Evolutionary conservation across 1,284 basidiomycete genomes (phyloP).

Genomic region (Sanguinoderma infundibulare): DNA sequence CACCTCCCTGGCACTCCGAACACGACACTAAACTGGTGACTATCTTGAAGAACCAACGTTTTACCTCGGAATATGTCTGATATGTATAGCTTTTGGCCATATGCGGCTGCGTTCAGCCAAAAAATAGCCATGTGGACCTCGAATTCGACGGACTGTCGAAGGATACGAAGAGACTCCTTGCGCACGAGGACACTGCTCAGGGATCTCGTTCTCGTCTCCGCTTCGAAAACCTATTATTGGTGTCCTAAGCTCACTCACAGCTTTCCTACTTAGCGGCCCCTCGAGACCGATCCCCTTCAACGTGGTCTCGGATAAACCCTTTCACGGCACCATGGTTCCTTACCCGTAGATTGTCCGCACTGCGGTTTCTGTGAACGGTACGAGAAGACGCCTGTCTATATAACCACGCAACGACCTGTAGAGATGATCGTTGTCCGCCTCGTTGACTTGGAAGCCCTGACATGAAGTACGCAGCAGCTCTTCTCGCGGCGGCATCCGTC

Average conservation of each 20-base stretch:
- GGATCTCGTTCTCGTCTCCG: conserved; percentile 6
- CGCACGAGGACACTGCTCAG: conserved; percentile 2
- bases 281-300: conserved; percentile 1
- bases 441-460: not conserved
- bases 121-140: too few species aligned
- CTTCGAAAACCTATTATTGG: not conserved
- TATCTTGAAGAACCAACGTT: too few species aligned
- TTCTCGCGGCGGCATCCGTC: conserved; percentile 30
- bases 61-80: too few species aligned
- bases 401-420: not conserved
- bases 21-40: too few species aligned
- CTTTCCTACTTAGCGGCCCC: conserved; percentile 2
- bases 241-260: conserved; percentile 13
- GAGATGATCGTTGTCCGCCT: not conserved
- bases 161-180: not conserved
- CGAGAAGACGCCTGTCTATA: not conserved
- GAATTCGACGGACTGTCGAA: not conserved
- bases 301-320: conserved; percentile 17
- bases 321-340: conserved; percentile 6
- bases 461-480: conserved; percentile 30
- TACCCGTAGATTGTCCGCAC: conserved; percentile 19
- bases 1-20: too few species aligned
- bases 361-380: conserved; percentile 9
- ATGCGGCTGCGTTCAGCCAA: too few species aligned
- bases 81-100: too few species aligned